These are phyloP conservation scores for Delonix regia DNA, from an alignment of 306 rosid genomes.

Conservation along the genomic window DNA sequence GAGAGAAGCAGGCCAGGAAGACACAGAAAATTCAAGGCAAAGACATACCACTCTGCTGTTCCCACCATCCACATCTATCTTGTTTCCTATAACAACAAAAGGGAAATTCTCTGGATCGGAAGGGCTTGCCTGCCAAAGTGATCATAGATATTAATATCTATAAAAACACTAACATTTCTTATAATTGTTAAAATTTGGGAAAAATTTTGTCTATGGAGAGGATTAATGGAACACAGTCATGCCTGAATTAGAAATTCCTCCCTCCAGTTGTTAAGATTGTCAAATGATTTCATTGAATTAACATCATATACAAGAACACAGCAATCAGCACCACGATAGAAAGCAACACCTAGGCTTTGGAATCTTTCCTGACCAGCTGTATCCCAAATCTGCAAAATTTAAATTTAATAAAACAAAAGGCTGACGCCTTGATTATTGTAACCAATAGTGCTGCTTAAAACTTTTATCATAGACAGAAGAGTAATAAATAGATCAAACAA, in stretches of 20 bases:
- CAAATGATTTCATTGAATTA: constrained; percentile 95
- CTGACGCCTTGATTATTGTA: neutral
- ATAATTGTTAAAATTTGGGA: constrained; percentile 15
- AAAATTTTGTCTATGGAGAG: constrained; percentile 19
- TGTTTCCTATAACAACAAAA: constrained; percentile 96
- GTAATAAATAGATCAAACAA: neutral
- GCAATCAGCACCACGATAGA: constrained; percentile 99
- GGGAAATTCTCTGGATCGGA: constrained; percentile 99
- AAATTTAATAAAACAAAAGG: constrained; percentile 1
- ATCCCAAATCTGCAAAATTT: constrained; percentile 85
- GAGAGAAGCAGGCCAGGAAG: constrained; percentile 15
- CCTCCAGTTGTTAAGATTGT: constrained; percentile 97
- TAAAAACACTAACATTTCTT: constrained; percentile 4
- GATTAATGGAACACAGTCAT: constrained; percentile 19
- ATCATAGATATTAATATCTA: constrained; percentile 34
- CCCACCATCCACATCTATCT: constrained; percentile 95
- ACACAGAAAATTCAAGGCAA: constrained; percentile 1
- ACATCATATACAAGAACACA: constrained; percentile 99
- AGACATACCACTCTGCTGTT: constrained; percentile 92
- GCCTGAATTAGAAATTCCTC: constrained; percentile 98
- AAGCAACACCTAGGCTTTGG: constrained; percentile 99
- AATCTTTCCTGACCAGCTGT: constrained; percentile 99
- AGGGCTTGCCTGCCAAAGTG: constrained; percentile 86
- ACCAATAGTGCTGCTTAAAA: neutral
- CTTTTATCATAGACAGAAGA: constrained; percentile 17